These are phyloP conservation scores for Metschnikowia chrysomelidarum DNA, from an alignment of 805 yeast species.

Conservation along the genomic window DNA sequence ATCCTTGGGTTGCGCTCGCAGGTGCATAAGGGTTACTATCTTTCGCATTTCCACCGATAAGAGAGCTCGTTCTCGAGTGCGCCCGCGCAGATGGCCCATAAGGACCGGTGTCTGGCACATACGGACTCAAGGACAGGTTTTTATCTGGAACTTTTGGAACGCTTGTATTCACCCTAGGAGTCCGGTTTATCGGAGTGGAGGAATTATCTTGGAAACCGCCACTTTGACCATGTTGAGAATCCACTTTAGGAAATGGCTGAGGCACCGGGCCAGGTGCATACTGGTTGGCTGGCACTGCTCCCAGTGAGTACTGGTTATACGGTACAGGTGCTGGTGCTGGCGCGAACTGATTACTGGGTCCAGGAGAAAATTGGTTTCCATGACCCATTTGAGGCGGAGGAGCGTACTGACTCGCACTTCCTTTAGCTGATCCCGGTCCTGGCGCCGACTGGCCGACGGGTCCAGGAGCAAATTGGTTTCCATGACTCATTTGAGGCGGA, in stretches of 20 bases:
- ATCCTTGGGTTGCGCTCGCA: constrained; percentile 13
- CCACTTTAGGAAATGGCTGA: too few species aligned
- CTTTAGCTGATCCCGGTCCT: too few species aligned
- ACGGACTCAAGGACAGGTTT: constrained; percentile 34
- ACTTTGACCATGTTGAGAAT: too few species aligned
- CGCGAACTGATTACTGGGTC: constrained; percentile 2
- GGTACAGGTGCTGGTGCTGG: constrained; percentile 1
- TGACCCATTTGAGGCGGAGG: too few species aligned
- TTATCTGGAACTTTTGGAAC: constrained; percentile 22
- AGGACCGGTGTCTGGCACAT: constrained; percentile 45
- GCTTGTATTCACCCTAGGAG: constrained; percentile 26
- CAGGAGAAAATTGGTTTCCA: neutral
- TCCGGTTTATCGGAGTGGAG: constrained; percentile 1
- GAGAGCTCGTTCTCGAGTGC: constrained; percentile 41
- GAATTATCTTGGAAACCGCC: neutral
- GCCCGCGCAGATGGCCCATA: constrained; percentile 40
- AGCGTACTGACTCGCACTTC: too few species aligned
- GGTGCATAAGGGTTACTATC: constrained; percentile 45
- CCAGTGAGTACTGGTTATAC: constrained; percentile 2
- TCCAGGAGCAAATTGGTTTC: too few species aligned
- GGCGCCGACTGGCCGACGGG: too few species aligned
- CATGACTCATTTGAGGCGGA: too few species aligned
- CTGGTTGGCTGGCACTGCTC: constrained; percentile 3
- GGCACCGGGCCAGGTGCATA: constrained; percentile 1
- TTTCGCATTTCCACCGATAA: constrained; percentile 39